Evolutionary conservation across 179 eudicot species (phyloP).

Genomic region (Sideroxylon spinosum): DNA sequence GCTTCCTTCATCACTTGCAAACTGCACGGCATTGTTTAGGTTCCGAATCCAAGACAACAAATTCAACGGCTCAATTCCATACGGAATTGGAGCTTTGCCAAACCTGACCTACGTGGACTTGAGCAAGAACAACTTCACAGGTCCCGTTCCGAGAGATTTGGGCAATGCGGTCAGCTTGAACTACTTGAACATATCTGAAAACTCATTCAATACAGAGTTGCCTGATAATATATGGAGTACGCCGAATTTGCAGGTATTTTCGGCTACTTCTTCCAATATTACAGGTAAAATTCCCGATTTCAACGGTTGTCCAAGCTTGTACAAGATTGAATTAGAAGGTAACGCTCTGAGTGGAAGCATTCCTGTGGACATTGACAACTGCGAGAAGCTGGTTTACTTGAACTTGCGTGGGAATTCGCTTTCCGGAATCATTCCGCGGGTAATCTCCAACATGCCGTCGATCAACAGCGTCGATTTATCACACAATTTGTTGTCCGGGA

Average conservation of each 20-base stretch:
- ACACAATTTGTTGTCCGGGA: constrained; percentile 55
- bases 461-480: constrained; percentile 77
- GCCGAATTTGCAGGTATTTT: constrained; percentile 61
- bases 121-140: constrained; percentile 62
- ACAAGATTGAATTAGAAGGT: constrained; percentile 72
- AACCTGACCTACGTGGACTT: constrained; percentile 60
- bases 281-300: constrained; percentile 70
- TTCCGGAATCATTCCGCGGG: constrained; percentile 86
- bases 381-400: constrained; percentile 59
- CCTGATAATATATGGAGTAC: constrained; percentile 67
- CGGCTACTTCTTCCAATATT: constrained; percentile 45
- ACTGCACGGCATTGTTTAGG: constrained; percentile 58
- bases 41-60: constrained; percentile 54
- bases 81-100: constrained; percentile 52
- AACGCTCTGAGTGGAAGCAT: constrained; percentile 59
- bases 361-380: constrained; percentile 79
- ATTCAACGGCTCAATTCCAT: constrained; percentile 62
- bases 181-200: constrained; percentile 56
- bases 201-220: constrained; percentile 38
- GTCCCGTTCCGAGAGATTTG: constrained; percentile 61
- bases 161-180: constrained; percentile 48
- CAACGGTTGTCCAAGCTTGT: constrained; percentile 56
- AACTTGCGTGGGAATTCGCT: constrained; percentile 56
- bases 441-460: constrained; percentile 72
- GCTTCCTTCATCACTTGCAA: constrained; percentile 52